These are phyloP conservation scores for Tulasnella sp. DNA, from an alignment of 768 basidiomycete genomes.

Conservation along the genomic window DNA sequence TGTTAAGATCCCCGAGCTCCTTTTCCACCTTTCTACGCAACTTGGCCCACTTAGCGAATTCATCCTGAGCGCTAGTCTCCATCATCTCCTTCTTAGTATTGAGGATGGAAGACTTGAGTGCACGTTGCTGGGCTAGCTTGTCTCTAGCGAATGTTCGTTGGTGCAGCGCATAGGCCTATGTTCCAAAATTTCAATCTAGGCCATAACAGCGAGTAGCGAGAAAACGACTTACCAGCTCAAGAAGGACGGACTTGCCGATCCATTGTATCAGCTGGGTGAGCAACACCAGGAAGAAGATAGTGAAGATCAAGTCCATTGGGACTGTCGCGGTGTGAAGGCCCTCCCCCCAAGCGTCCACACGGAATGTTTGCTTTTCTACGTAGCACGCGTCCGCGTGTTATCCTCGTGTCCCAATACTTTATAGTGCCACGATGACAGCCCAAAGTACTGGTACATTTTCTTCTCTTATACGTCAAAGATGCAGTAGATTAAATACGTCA, in stretches of 20 bases:
- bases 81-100: conserved; percentile 70
- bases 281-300: conserved; percentile 73
- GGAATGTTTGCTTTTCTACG: not conserved
- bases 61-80: conserved; percentile 88
- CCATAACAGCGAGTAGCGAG: not conserved
- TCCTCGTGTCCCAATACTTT: not conserved
- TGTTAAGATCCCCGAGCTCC: conserved; percentile 79
- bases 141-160: conserved; percentile 49
- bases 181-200: not conserved
- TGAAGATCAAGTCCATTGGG: conserved; percentile 28
- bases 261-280: conserved; percentile 73
- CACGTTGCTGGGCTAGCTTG: conserved; percentile 44
- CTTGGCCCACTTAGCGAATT: conserved; percentile 98
- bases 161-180: conserved; percentile 64
- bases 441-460: not conserved
- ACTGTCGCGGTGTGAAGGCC: not conserved
- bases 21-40: conserved; percentile 83
- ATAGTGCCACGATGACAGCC: not conserved
- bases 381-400: not conserved
- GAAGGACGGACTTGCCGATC: conserved; percentile 76
- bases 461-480: not conserved
- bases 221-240: conserved; percentile 54
- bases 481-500: not conserved
- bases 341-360: not conserved
- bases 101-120: conserved; percentile 71